phyloP scores from a whole-genome alignment of 2,329 filamentous ascomycete species.

The Ciborinia camelliae region DNA sequence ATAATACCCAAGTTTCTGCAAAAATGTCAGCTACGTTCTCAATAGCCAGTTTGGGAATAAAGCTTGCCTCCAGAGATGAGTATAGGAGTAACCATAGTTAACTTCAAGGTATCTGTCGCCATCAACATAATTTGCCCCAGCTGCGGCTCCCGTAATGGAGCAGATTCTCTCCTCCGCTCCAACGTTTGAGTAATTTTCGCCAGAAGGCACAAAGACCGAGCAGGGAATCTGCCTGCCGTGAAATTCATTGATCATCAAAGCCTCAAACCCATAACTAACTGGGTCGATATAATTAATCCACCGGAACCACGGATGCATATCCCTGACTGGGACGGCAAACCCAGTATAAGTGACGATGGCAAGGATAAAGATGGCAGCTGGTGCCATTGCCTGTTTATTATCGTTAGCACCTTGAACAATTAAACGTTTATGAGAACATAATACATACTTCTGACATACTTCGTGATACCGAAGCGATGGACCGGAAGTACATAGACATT shows the following conservation, averaged over 20 bases:
- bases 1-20: constrained; percentile 64
- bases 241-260: constrained; percentile 82
- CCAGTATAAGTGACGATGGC: constrained; percentile 43
- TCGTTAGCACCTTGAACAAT: not conserved
- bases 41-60: not conserved
- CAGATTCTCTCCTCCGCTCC: constrained; percentile 45
- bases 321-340: constrained; percentile 51
- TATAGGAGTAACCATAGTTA: constrained; percentile 54
- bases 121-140: constrained; percentile 51
- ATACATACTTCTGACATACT: constrained; percentile 57
- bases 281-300: constrained; percentile 69
- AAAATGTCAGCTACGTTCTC: constrained; percentile 29
- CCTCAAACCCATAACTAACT: constrained; percentile 63
- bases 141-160: constrained; percentile 53
- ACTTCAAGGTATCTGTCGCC: constrained; percentile 58
- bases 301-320: constrained; percentile 54
- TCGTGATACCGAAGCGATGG: constrained; percentile 71
- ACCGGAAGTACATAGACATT: constrained; percentile 86
- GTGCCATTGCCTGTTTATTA: constrained; percentile 30
- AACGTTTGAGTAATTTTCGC: constrained; percentile 26
- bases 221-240: constrained; percentile 30
- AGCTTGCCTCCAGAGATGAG: constrained; percentile 58
- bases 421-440: not conserved
- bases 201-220: constrained; percentile 29
- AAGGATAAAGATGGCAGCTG: constrained; percentile 60